Evolutionary conservation across 192 early-diverging fungal genomes (phyloP), one percentile per base, ranked within the genome.

Genomic region (Mortierella alpina): DNA sequence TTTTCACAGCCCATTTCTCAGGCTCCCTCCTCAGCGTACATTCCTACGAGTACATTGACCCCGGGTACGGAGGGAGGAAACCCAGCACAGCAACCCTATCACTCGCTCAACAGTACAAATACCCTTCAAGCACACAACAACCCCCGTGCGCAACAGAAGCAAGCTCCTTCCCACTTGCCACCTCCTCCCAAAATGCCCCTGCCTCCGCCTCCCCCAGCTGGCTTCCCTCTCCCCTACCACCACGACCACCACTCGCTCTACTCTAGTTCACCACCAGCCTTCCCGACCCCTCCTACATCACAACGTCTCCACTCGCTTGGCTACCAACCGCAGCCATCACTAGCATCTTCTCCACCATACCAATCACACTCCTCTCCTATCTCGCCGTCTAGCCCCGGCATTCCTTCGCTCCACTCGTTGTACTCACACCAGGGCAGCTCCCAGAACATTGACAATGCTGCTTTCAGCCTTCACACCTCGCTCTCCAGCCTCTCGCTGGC

Each of bases 401-500:
- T 31, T 2, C 45, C 60, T 1, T 63, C 62, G 6, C 8, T 63
- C 13, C 62, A 50, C 46, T n/a, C 18, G 15, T 4, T 68, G 44
- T 23, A 50, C 17, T 66, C 63, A 23, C 49, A 54, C 5, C 6
- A 22, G 9, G 58, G 40, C n/a, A 10, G 5, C 14, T 59, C 66
- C 23, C 66, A 68, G 23, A 65, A 65, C 62, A 65, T 73, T 7
- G 71, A 73, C 48, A 73, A 49, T 13, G 60, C 70, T 15, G 59
- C 46, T 12, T 58, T 65, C 63, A 59, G 62, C 20, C 71, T 73
- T 18, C 53, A 64, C n/a, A 49, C 71, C 0, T 65, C 71, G 14
- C 71, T 73, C 5, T 73, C 71, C 10, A 73, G 50, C 23, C 62
- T 73, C 15, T 73, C 71, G 11, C 44, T 73, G 13, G 54, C 56